Evolutionary conservation across 2,329 filamentous ascomycete genomes (phyloP), one percentile per base, ranked within the genome.

Genomic region (Colletotrichum zoysiae): DNA sequence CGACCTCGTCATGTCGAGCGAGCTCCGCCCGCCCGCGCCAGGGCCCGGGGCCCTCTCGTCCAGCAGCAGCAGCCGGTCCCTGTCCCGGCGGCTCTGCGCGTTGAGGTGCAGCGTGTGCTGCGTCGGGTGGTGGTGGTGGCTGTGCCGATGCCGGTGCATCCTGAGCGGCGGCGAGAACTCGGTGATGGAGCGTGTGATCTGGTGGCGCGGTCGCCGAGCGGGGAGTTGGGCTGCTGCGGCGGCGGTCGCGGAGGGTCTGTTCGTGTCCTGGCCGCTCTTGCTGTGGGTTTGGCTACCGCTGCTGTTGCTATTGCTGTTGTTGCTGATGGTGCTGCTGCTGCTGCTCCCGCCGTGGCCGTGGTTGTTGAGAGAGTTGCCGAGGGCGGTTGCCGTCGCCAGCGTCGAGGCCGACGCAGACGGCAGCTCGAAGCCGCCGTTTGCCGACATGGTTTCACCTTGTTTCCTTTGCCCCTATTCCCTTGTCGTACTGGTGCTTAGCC

Each of bases 101-200:
- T 53, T 63, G n/a, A 63, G 35, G 48, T 78, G 71, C 71, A 71
- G 76, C 70, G 68, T 74, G 30, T 72, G 67, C 78, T 79, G 33
- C 78, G 77, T 60, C 5, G 78, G 78, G 58, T 80, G 78, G 62
- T 81, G 79, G 70, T 79, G 79, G 56, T 82, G 79, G 68, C 82
- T 80, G 67, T 83, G 82, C 65, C 81, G 67, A 23, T 76, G 75
- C 26, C 72, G 70, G 30, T 71, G 71, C 74, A 82, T 79, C 69
- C 80, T 83, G 71, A 83, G 80, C 30, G 87, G 86, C 46, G 85
- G 84, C 33, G 86, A 82, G 63, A 88, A 76, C 74, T 89, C 88
- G 56, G 85, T 86, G 70, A 89, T 84, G 58, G 89, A 90, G 44
- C 87, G 85, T 72, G 84, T 86, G 71, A 89, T 82, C 75, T 88